Percentiles rank a stretch among this genome's conserved stretches.
phyloP scores from a whole-genome alignment of 495 filamentous ascomycete genomes.

The Penicillium dipodomyicola region DNA sequence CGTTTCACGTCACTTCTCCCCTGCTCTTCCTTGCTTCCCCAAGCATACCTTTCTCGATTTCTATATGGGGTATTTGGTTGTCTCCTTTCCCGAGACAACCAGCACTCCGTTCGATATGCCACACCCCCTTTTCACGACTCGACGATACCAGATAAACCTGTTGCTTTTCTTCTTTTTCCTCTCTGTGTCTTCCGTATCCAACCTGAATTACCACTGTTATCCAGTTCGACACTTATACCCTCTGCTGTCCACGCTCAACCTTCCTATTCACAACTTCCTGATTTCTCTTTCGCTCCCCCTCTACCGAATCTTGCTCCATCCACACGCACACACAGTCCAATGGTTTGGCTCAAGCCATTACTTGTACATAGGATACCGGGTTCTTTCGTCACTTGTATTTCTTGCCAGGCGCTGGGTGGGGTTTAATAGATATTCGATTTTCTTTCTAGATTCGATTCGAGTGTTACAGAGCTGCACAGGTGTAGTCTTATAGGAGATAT shows the following conservation, averaged over 20 bases:
- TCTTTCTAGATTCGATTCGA: background rate
- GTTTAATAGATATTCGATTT: background rate
- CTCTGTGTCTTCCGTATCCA: slow-evolving; percentile 5
- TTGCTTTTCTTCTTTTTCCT: slow-evolving; percentile 9
- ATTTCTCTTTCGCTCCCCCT: background rate
- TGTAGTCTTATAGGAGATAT: background rate
- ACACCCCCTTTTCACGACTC: slow-evolving; percentile 14
- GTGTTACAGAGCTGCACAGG: background rate
- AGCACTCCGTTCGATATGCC: background rate
- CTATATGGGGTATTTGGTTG: background rate
- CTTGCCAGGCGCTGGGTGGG: slow-evolving; percentile 4
- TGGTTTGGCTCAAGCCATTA: background rate
- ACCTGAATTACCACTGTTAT: background rate
- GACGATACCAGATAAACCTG: slow-evolving; percentile 23
- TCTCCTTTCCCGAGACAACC: background rate
- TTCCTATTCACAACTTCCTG: slow-evolving; percentile 1
- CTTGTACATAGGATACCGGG: slow-evolving; percentile 2
- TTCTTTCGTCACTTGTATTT: slow-evolving; percentile 4
- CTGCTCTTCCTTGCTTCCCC: background rate
- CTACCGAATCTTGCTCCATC: background rate
- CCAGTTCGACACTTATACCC: slow-evolving; percentile 14
- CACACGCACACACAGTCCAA: background rate
- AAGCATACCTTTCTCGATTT: background rate
- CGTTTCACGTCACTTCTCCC: slow-evolving; percentile 3
- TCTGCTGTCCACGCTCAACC: slow-evolving; percentile 4